A percentile compares a stretch with the other conserved stretches of the same genome.
phyloP scores from a whole-genome alignment of 345 rosid species.

The Cardiospermum halicacabum region DNA sequence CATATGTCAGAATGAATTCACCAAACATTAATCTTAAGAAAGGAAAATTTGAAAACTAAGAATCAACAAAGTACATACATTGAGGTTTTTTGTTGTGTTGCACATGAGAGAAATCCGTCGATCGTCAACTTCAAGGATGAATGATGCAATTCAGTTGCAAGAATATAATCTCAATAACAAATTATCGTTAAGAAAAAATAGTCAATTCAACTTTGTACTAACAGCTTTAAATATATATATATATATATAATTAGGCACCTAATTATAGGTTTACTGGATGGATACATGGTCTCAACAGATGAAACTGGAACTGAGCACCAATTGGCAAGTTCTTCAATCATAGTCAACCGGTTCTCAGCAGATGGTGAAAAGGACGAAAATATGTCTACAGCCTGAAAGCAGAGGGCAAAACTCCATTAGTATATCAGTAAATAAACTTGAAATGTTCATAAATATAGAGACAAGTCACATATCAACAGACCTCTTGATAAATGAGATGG shows the following conservation, averaged over 20 bases:
- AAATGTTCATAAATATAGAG: background rate
- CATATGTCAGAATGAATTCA: conserved; percentile 12
- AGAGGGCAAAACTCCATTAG: conserved; percentile 14
- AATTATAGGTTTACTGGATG: conserved; percentile 57
- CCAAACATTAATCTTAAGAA: conserved; percentile 14
- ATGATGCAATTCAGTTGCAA: conserved; percentile 43
- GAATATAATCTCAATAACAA: conserved; percentile 24
- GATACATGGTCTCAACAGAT: conserved; percentile 37
- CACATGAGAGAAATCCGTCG: conserved; percentile 71
- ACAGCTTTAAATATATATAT: no score
- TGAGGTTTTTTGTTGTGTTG: conserved; percentile 44
- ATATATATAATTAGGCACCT: conserved; percentile 49
- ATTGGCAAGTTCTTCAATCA: conserved; percentile 54
- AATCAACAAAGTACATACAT: conserved; percentile 23
- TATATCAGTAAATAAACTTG: background rate
- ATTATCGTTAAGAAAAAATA: no score
- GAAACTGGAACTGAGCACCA: conserved; percentile 55
- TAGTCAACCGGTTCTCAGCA: conserved; percentile 37
- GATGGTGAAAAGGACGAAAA: conserved; percentile 62
- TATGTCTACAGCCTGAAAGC: conserved; percentile 68
- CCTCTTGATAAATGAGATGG: conserved; percentile 70
- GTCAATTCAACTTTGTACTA: background rate
- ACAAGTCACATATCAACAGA: conserved; percentile 28
- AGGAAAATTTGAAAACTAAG: conserved; percentile 10
- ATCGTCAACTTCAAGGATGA: conserved; percentile 42